These are phyloP conservation scores for Scutellaria minor DNA, from an alignment of 257 asterid species.

Conservation along the genomic window DNA sequence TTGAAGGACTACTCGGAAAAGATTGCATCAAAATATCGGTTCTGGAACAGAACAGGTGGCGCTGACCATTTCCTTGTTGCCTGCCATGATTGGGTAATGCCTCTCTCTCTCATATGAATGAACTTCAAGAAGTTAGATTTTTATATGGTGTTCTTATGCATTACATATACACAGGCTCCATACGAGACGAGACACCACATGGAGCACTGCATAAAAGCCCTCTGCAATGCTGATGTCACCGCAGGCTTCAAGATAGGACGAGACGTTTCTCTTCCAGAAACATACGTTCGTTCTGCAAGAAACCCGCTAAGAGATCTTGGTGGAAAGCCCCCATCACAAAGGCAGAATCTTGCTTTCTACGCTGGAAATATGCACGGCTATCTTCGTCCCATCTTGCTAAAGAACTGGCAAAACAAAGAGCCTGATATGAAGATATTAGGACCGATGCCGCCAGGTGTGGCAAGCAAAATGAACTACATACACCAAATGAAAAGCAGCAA, in stretches of 20 bases:
- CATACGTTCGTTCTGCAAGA: constrained; percentile 74
- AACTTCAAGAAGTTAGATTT: not conserved
- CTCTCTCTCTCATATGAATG: not conserved
- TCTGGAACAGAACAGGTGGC: constrained; percentile 94
- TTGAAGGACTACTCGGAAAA: constrained; percentile 73
- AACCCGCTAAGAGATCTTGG: constrained; percentile 84
- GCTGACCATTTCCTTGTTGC: constrained; percentile 95
- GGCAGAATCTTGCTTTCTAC: constrained; percentile 73
- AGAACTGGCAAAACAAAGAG: constrained; percentile 71
- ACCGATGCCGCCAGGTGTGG: constrained; percentile 82
- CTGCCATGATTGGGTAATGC: constrained; percentile 91
- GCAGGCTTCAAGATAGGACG: constrained; percentile 84
- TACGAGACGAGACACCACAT: constrained; percentile 84
- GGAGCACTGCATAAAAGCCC: constrained; percentile 86
- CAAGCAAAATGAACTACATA: constrained; percentile 86
- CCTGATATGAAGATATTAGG: constrained; percentile 76
- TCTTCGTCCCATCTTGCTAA: constrained; percentile 73
- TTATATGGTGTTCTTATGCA: not conserved
- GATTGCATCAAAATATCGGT: constrained; percentile 77
- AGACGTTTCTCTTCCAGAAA: constrained; percentile 79
- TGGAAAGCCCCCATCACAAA: constrained; percentile 74
- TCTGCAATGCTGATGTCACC: constrained; percentile 87
- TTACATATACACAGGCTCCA: constrained; percentile 64
- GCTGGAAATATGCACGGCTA: constrained; percentile 90
- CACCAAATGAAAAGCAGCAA: constrained; percentile 85